A percentile compares a stretch with the other conserved stretches of the same genome.
phyloP scores from a whole-genome alignment of 352 stramenopile genomes.

The Pythium phragmiticola region DNA sequence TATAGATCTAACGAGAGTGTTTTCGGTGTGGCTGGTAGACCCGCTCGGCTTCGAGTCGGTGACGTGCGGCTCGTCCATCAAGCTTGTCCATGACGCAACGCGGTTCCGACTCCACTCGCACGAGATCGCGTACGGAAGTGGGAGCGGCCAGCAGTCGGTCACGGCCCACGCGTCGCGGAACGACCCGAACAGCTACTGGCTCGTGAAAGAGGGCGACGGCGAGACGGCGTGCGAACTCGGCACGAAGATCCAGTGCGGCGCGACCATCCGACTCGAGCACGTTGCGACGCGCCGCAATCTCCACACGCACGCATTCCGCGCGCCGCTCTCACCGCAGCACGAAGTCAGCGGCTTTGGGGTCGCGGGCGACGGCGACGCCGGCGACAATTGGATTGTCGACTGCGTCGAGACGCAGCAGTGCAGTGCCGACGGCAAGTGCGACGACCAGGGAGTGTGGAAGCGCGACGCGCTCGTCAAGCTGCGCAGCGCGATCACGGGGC shows the following conservation, averaged over 20 bases:
- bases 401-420: conserved; percentile 75
- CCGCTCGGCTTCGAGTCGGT: conserved; percentile 76
- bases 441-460: conserved; percentile 75
- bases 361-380: conserved; percentile 65
- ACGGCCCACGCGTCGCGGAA: conserved; percentile 67
- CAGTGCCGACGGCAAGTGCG: conserved; percentile 61
- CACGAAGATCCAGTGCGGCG: conserved; percentile 58
- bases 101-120: conserved; percentile 84
- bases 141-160: conserved; percentile 79
- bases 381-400: conserved; percentile 78
- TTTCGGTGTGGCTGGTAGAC: conserved; percentile 29
- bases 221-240: conserved; percentile 44
- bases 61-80: conserved; percentile 83
- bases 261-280: conserved; percentile 73
- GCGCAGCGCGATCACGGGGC: conserved; percentile 51
- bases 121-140: conserved; percentile 75
- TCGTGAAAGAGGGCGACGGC: conserved; percentile 77
- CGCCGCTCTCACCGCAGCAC: conserved; percentile 57
- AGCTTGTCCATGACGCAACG: conserved; percentile 71
- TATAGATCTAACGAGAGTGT: background rate
- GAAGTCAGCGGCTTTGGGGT: conserved; percentile 84
- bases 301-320: conserved; percentile 72
- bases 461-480: conserved; percentile 69
- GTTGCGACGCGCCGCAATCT: conserved; percentile 73
- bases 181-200: conserved; percentile 86